Evolutionary conservation across 1,284 basidiomycete species (phyloP).

Genomic region (Pterulicium gracile): DNA sequence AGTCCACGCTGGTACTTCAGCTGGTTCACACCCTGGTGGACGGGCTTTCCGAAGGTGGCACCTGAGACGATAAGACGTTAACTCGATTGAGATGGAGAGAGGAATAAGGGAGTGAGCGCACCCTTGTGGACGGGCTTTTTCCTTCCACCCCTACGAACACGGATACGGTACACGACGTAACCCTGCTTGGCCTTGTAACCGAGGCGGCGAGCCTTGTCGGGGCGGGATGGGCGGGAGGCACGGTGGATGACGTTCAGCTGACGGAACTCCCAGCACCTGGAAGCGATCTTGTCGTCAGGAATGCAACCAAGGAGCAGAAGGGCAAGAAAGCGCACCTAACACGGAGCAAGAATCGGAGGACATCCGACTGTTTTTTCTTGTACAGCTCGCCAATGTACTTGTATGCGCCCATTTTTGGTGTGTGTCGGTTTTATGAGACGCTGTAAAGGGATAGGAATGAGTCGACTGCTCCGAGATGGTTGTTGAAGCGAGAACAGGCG

Average conservation of each 20-base stretch:
- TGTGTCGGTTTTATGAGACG: not conserved
- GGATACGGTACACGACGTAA: slow-evolving; percentile 96
- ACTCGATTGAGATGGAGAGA: not conserved
- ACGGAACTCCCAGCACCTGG: slow-evolving; percentile 97
- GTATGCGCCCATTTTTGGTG: slow-evolving; percentile 73
- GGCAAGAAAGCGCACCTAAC: slow-evolving; percentile 57
- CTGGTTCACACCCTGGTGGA: slow-evolving; percentile 99
- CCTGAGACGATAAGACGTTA: slow-evolving; percentile 28
- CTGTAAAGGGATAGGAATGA: too few relatives aligned
- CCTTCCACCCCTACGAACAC: slow-evolving; percentile 97
- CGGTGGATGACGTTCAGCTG: slow-evolving; percentile 98
- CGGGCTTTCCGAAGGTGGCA: slow-evolving; percentile 99
- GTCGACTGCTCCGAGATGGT: too few relatives aligned
- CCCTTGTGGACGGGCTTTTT: slow-evolving; percentile 99
- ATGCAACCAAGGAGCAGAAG: not conserved
- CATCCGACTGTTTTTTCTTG: slow-evolving; percentile 95
- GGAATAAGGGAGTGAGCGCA: slow-evolving; percentile 21
- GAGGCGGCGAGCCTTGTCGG: slow-evolving; percentile 97
- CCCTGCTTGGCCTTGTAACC: slow-evolving; percentile 99
- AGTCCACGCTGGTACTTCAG: slow-evolving; percentile 96
- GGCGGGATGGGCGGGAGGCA: slow-evolving; percentile 94
- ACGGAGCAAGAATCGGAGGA: slow-evolving; percentile 96
- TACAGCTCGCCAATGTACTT: slow-evolving; percentile 96
- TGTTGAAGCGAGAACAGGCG: too few relatives aligned
- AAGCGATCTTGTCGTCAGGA: not conserved